Evolutionary conservation across 495 filamentous ascomycete species (phyloP).

Genomic region (Hypomontagnella monticulosa): DNA sequence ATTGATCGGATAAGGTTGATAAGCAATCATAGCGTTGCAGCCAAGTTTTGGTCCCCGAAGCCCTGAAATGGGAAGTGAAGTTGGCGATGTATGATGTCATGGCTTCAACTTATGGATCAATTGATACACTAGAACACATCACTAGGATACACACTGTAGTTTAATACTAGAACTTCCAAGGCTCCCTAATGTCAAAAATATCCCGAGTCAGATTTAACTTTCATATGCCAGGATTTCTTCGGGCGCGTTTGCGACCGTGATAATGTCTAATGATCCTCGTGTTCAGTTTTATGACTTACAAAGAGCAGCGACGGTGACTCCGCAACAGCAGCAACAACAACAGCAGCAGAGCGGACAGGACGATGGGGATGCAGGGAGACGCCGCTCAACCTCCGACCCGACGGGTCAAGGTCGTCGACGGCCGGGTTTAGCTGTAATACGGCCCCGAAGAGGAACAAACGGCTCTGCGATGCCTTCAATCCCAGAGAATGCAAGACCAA

Average conservation of each 20-base stretch:
- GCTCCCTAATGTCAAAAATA: constrained; percentile 23
- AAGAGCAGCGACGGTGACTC: constrained; percentile 15
- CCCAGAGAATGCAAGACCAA: constrained; percentile 27
- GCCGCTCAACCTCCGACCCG: constrained; percentile 45
- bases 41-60: constrained; percentile 34
- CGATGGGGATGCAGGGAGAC: constrained; percentile 15
- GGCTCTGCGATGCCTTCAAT: constrained; percentile 25
- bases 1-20: constrained; percentile 2
- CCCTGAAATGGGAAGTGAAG: no score
- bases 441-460: constrained; percentile 36
- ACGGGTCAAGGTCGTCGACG: constrained; percentile 35
- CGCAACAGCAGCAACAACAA: constrained; percentile 2
- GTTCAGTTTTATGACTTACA: constrained; percentile 26
- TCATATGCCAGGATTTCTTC: constrained; percentile 8
- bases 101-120: constrained; percentile 1
- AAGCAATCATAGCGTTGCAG: constrained; percentile 1
- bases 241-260: constrained; percentile 20
- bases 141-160: no score
- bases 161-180: constrained; percentile 9
- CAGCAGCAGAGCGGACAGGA: not conserved
- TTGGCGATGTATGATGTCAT: constrained; percentile 31
- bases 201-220: constrained; percentile 17
- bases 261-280: constrained; percentile 36
- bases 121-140: constrained; percentile 1
- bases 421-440: constrained; percentile 33